These are phyloP conservation scores for Fusarium nanum DNA, from an alignment of 2,329 filamentous ascomycete genomes.

Conservation along the genomic window DNA sequence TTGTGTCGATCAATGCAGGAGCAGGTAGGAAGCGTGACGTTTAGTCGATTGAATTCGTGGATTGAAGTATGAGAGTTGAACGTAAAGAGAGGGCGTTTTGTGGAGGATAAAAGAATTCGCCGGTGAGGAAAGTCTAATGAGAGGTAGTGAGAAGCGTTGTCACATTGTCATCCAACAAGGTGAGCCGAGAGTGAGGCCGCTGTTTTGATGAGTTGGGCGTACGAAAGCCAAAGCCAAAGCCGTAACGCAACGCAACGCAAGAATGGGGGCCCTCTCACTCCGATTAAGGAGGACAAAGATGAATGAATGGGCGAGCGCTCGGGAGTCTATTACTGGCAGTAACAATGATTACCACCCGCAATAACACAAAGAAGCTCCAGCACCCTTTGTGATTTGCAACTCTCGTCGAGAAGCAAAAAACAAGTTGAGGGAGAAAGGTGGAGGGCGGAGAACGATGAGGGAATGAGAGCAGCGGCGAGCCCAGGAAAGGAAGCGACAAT, in stretches of 20 bases:
- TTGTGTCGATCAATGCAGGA: slow-evolving; percentile 42
- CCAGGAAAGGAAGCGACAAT: slow-evolving; percentile 39
- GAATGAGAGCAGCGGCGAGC: slow-evolving; percentile 46
- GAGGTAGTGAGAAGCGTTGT: slow-evolving; percentile 38
- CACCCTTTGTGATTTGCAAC: slow-evolving; percentile 45
- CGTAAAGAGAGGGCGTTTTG: slow-evolving; percentile 5
- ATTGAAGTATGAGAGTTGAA: slow-evolving; percentile 1
- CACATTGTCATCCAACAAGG: slow-evolving; percentile 46
- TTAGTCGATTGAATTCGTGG: slow-evolving; percentile 19
- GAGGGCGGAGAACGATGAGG: slow-evolving; percentile 50
- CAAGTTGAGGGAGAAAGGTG: slow-evolving; percentile 48
- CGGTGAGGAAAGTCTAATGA: slow-evolving; percentile 22
- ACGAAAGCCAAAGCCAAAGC: slow-evolving; percentile 16
- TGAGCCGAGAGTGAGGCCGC: slow-evolving; percentile 45
- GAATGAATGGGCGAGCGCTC: slow-evolving; percentile 8
- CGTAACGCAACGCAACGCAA: background rate
- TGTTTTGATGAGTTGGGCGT: slow-evolving; percentile 42
- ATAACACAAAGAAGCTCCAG: slow-evolving; percentile 36
- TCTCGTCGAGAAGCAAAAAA: slow-evolving; percentile 46
- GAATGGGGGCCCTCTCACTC: slow-evolving; percentile 34
- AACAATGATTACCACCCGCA: slow-evolving; percentile 40
- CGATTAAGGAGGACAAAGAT: slow-evolving; percentile 40
- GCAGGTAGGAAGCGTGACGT: slow-evolving; percentile 24
- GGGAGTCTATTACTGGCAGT: slow-evolving; percentile 29
- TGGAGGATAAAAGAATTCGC: slow-evolving; percentile 12